phyloP scores from a whole-genome alignment of 495 filamentous ascomycete species.

The Annulohypoxylon maeteangense region DNA sequence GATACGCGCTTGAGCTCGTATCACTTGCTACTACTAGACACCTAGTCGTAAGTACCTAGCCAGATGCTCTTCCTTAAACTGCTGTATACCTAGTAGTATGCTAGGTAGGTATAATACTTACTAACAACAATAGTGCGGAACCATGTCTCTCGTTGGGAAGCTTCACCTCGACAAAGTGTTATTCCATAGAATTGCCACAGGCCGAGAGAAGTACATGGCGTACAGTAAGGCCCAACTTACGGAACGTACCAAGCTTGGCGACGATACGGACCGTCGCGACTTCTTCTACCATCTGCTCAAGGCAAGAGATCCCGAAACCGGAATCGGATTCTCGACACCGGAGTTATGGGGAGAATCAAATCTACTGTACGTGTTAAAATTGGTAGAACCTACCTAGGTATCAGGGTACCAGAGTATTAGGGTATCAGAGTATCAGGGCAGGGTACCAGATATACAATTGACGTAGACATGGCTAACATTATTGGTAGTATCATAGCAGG shows the following conservation, averaged over 20 bases:
- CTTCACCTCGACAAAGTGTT: conserved; percentile 67
- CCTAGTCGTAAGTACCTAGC: conserved; percentile 59
- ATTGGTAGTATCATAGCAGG: conserved; percentile 62
- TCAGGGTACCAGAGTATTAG: no score
- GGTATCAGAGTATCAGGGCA: no score
- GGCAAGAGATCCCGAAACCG: conserved; percentile 69
- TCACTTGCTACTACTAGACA: conserved; percentile 66
- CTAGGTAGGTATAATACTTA: no score
- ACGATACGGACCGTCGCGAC: conserved; percentile 71
- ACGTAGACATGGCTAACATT: conserved; percentile 19
- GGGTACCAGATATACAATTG: no score
- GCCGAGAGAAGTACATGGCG: conserved; percentile 64
- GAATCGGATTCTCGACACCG: conserved; percentile 69
- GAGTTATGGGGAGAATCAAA: conserved; percentile 80
- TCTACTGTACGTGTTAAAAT: conserved; percentile 66
- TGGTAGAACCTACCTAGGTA: no score
- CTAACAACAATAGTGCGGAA: conserved; percentile 57
- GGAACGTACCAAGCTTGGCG: conserved; percentile 64
- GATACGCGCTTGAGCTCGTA: conserved; percentile 67
- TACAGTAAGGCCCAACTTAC: conserved; percentile 65
- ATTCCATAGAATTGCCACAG: conserved; percentile 65
- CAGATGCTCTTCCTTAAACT: no score
- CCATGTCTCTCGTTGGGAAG: conserved; percentile 65
- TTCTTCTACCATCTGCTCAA: conserved; percentile 70
- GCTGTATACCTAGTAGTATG: no score